A percentile compares a stretch with the other conserved stretches of the same genome.
These are phyloP conservation scores for Aspergillus candidus DNA, from an alignment of 2,329 filamentous ascomycete species.

Conservation along the genomic window DNA sequence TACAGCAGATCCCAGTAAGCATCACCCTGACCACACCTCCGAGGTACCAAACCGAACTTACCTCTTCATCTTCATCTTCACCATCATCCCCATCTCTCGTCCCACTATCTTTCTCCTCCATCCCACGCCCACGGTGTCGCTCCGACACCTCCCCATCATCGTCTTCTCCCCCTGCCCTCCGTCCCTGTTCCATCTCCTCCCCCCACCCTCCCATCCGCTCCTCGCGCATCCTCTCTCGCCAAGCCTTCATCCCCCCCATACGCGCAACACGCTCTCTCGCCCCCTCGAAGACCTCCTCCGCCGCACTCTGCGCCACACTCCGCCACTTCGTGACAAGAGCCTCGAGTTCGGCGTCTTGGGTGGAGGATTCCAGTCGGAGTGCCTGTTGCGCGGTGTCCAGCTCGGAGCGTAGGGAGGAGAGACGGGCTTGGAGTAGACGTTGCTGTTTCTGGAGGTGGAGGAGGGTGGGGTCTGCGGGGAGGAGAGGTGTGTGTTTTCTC, in stretches of 20 bases:
- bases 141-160: constrained; percentile 32
- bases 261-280: constrained; percentile 56
- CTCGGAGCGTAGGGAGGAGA: constrained; percentile 31
- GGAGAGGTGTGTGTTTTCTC: constrained; percentile 3
- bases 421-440: constrained; percentile 26
- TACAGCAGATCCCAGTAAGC: constrained; percentile 20
- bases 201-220: constrained; percentile 35
- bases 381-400: constrained; percentile 51
- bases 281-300: constrained; percentile 60
- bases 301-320: constrained; percentile 53
- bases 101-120: constrained; percentile 26
- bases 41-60: constrained; percentile 30
- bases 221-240: constrained; percentile 45
- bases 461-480: constrained; percentile 20
- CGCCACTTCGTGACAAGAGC: constrained; percentile 57
- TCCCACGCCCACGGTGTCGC: constrained; percentile 14
- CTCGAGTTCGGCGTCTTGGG: constrained; percentile 51
- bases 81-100: constrained; percentile 34
- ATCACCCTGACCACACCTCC: constrained; percentile 1
- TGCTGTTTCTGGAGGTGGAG: constrained; percentile 33
- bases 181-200: constrained; percentile 31
- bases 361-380: constrained; percentile 42
- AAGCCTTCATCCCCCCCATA: constrained; percentile 58
- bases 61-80: constrained; percentile 29
- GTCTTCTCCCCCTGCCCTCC: constrained; percentile 29